phyloP scores from a whole-genome alignment of 257 asterid species.

The Misopates orontium region DNA sequence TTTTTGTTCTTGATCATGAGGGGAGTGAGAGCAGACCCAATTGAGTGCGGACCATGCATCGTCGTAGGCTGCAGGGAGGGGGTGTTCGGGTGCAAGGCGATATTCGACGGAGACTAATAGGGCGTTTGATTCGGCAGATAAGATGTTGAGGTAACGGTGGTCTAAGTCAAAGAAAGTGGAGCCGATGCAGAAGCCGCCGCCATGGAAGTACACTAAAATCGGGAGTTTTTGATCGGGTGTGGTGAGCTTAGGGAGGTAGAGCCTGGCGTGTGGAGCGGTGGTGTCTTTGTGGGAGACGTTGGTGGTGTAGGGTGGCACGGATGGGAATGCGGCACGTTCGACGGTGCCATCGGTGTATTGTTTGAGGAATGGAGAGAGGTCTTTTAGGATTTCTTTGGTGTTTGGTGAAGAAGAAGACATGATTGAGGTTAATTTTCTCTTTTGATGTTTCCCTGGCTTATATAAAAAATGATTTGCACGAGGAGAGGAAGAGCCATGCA shows the following conservation, averaged over 20 bases:
- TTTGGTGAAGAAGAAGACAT: too few species aligned
- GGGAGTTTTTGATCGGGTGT: constrained; percentile 27
- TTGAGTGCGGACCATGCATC: constrained; percentile 39
- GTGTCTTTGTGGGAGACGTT: constrained; percentile 34
- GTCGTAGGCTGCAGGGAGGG: constrained; percentile 40
- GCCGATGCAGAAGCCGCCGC: constrained; percentile 34
- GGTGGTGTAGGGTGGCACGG: constrained; percentile 25
- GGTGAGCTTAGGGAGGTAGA: too few species aligned
- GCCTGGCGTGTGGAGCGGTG: constrained; percentile 13
- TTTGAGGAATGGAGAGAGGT: constrained; percentile 29
- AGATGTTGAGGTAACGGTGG: constrained; percentile 22
- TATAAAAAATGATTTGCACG: too few species aligned
- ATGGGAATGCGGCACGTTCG: constrained; percentile 12
- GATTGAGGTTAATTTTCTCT: too few species aligned
- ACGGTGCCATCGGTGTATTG: constrained; percentile 28
- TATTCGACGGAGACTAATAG: constrained; percentile 37
- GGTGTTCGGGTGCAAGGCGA: constrained; percentile 54
- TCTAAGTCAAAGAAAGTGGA: constrained; percentile 21
- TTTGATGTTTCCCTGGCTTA: too few species aligned
- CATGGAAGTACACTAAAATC: constrained; percentile 34
- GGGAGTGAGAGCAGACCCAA: too few species aligned
- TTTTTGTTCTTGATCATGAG: too few species aligned
- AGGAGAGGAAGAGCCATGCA: too few species aligned
- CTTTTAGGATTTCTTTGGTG: constrained; percentile 23
- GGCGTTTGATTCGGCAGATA: constrained; percentile 22